Percentiles rank a stretch among this genome's conserved stretches.
These are phyloP conservation scores for Setaria italica DNA, from an alignment of 202 grass and related monocot species.

Conservation along the genomic window DNA sequence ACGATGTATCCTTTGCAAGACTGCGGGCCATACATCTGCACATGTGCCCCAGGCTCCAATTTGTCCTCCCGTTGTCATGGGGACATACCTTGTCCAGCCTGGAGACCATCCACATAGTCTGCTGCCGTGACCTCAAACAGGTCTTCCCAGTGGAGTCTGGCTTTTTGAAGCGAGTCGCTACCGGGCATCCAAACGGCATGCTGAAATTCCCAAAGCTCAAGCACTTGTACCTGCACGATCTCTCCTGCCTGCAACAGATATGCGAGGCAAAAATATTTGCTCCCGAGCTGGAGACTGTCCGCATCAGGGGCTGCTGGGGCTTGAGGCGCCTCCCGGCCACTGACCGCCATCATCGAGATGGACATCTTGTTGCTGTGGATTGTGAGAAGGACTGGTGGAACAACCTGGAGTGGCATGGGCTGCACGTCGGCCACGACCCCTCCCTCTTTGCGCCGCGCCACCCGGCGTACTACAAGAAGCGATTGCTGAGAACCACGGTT, in stretches of 20 bases:
- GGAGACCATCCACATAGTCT: not conserved
- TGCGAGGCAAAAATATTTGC: not conserved
- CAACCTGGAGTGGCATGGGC: not conserved
- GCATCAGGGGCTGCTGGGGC: not conserved
- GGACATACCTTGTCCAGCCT: not conserved
- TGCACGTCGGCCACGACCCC: not conserved
- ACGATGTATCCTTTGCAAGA: rapidly evolving
- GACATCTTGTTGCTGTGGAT: not conserved
- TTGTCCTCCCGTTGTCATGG: not conserved
- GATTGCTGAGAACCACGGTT: not conserved
- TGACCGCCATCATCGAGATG: not conserved
- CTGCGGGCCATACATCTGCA: too few relatives aligned
- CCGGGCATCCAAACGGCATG: not conserved
- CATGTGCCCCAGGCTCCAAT: too few relatives aligned
- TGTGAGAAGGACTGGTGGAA: constrained; percentile 26
- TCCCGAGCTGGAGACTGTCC: not conserved
- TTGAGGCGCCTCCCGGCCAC: not conserved
- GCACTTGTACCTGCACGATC: not conserved
- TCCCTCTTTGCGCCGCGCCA: not conserved
- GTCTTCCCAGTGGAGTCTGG: not conserved
- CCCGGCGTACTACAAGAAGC: not conserved
- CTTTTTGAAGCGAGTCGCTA: not conserved
- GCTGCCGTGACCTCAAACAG: not conserved
- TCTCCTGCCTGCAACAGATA: constrained; percentile 1
- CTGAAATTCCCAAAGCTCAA: constrained; percentile 14